These are phyloP conservation scores for Echinosophora koreensis DNA, from an alignment of 306 rosid species.

Conservation along the genomic window DNA sequence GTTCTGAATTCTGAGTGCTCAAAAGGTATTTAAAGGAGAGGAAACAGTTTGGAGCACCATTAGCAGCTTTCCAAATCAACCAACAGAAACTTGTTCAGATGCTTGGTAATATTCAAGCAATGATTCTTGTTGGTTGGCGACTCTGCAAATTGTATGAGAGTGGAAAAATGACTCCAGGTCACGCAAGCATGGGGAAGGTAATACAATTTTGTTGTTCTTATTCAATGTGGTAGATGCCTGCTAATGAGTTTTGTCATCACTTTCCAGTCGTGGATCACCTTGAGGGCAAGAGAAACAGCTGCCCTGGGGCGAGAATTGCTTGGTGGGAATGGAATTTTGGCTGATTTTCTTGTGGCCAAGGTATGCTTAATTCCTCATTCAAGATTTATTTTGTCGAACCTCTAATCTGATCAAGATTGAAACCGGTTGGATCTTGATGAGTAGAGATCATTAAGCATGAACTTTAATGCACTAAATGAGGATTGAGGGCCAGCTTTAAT, in stretches of 20 bases:
- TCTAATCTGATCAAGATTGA: background rate
- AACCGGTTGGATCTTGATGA: background rate
- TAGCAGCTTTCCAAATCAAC: slow-evolving; percentile 90
- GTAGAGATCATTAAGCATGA: background rate
- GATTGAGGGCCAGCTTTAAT: no score
- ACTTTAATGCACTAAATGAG: no score
- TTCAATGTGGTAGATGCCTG: slow-evolving; percentile 30
- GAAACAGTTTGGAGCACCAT: slow-evolving; percentile 95
- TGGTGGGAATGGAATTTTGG: slow-evolving; percentile 92
- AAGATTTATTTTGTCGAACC: slow-evolving; percentile 23
- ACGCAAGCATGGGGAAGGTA: slow-evolving; percentile 93
- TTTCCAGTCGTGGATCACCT: slow-evolving; percentile 87
- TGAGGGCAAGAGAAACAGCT: slow-evolving; percentile 92
- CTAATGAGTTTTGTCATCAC: slow-evolving; percentile 18
- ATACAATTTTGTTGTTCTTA: background rate
- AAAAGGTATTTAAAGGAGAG: slow-evolving; percentile 90
- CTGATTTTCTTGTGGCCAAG: slow-evolving; percentile 93
- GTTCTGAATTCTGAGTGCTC: slow-evolving; percentile 49
- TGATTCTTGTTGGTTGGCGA: slow-evolving; percentile 97
- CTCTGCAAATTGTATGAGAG: slow-evolving; percentile 88
- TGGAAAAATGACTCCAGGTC: slow-evolving; percentile 92
- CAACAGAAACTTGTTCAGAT: slow-evolving; percentile 89
- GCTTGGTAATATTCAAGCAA: slow-evolving; percentile 93
- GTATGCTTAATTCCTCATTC: slow-evolving; percentile 47
- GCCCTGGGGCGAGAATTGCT: slow-evolving; percentile 93